phyloP scores from a whole-genome alignment of 163 green algal genomes.

The Prototheca stagnorum region DNA sequence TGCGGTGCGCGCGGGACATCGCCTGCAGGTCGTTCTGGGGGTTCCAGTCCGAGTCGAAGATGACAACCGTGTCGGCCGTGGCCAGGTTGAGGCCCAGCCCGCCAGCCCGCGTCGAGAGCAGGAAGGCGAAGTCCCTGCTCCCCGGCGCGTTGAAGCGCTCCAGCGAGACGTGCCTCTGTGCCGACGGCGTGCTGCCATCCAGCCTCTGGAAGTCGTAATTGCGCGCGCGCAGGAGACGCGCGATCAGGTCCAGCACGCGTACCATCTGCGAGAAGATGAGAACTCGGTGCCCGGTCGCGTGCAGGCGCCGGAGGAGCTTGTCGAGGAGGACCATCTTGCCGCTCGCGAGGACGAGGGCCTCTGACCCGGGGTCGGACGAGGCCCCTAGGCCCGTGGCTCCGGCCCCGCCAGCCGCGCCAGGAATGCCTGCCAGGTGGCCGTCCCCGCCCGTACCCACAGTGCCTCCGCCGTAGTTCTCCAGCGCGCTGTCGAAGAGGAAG shows the following conservation, averaged over 20 bases:
- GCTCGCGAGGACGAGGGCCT: slow-evolving; percentile 45
- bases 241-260: slow-evolving; percentile 91
- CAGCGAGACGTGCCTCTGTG: slow-evolving; percentile 69
- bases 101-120: slow-evolving; percentile 82
- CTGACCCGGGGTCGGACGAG: slow-evolving; percentile 9
- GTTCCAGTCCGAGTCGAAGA: slow-evolving; percentile 93
- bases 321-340: slow-evolving; percentile 86
- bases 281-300: slow-evolving; percentile 72
- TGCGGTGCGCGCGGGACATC: slow-evolving; percentile 83
- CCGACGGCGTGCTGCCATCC: slow-evolving; percentile 72
- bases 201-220: slow-evolving; percentile 81
- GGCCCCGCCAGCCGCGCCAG: no score
- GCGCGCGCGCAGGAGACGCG: slow-evolving; percentile 75
- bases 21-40: slow-evolving; percentile 78
- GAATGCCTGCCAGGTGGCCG: no score
- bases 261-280: slow-evolving; percentile 95
- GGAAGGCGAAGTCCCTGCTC: slow-evolving; percentile 57
- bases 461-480: slow-evolving; percentile 17
- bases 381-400: no score
- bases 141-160: slow-evolving; percentile 83
- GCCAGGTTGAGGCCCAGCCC: slow-evolving; percentile 93
- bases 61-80: slow-evolving; percentile 89
- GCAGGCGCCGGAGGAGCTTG: slow-evolving; percentile 75
- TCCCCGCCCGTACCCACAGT: no score
- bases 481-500: slow-evolving; percentile 77